phyloP scores from a whole-genome alignment of 148 eudicot genomes.

The Dianthus caryophyllus region DNA sequence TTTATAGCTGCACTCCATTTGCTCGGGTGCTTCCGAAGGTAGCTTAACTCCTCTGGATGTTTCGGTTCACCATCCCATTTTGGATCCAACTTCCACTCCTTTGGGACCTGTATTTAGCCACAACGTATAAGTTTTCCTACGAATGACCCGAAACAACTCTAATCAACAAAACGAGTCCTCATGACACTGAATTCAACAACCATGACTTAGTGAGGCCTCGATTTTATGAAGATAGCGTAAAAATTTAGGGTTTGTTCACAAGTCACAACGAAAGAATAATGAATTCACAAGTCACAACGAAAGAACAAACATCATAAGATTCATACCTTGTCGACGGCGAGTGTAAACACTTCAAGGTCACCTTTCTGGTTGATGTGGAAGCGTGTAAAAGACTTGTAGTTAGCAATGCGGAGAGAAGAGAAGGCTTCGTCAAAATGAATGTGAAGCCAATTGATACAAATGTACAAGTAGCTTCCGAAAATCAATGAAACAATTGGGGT shows the following conservation, averaged over 20 bases:
- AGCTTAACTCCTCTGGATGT: slow-evolving; percentile 40
- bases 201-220: too few species aligned
- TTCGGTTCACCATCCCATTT: slow-evolving; percentile 70
- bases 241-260: too few species aligned
- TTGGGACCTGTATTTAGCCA: slow-evolving; percentile 57
- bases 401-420: slow-evolving; percentile 94
- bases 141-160: too few species aligned
- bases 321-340: slow-evolving; percentile 93
- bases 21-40: slow-evolving; percentile 60
- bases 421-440: slow-evolving; percentile 98
- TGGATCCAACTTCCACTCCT: slow-evolving; percentile 92
- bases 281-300: not conserved
- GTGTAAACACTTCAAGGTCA: slow-evolving; percentile 87
- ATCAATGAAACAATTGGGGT: slow-evolving; percentile 96
- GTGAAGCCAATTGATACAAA: slow-evolving; percentile 95
- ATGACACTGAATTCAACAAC: too few species aligned
- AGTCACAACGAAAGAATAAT: not conserved
- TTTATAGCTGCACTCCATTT: slow-evolving; percentile 65
- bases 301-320: slow-evolving; percentile 41
- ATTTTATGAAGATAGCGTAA: too few species aligned
- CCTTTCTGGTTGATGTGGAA: slow-evolving; percentile 69
- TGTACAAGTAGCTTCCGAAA: slow-evolving; percentile 91
- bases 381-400: slow-evolving; percentile 95
- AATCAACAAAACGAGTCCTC: too few species aligned
- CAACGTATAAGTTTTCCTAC: too few species aligned